phyloP scores from a whole-genome alignment of 805 yeast genomes.

The Zygosaccharomyces rouxii region DNA sequence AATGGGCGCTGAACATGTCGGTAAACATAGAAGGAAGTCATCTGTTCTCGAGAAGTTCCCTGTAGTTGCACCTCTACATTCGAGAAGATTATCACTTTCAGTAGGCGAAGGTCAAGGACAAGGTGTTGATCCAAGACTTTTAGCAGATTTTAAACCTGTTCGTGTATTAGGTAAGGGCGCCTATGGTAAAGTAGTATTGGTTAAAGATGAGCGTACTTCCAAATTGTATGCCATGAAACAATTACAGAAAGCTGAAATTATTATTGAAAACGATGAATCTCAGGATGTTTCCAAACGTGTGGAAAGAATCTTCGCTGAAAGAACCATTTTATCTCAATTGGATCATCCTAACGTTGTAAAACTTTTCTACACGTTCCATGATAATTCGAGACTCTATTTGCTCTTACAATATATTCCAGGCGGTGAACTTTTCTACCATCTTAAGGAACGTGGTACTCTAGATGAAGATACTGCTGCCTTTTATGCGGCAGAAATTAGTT shows the following conservation, averaged over 20 bases:
- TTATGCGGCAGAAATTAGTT: conserved; percentile 74
- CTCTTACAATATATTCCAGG: conserved; percentile 82
- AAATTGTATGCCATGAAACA: conserved; percentile 83
- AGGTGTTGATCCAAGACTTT: conserved; percentile 2
- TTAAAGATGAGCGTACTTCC: conserved; percentile 57
- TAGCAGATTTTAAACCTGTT: conserved; percentile 63
- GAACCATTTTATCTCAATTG: conserved; percentile 64
- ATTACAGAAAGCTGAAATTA: conserved; percentile 72
- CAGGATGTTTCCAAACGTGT: conserved; percentile 42
- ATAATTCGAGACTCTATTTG: conserved; percentile 66
- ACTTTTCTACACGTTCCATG: conserved; percentile 80
- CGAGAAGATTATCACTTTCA: conserved; percentile 25
- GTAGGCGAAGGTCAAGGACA: conserved; percentile 8
- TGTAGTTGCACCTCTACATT: conserved; percentile 27
- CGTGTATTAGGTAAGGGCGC: conserved; percentile 84
- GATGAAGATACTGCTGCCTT: conserved; percentile 67
- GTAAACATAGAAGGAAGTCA: conserved; percentile 27
- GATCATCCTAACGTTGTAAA: conserved; percentile 80
- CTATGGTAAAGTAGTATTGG: conserved; percentile 80
- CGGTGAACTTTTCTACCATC: conserved; percentile 64
- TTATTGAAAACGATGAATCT: conserved; percentile 41
- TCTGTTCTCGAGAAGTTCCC: conserved; percentile 31
- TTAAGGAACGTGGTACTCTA: conserved; percentile 40
- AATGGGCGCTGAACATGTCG: conserved; percentile 3
- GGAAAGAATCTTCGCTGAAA: conserved; percentile 77